These are phyloP conservation scores for Mrakia frigida DNA, from an alignment of 768 basidiomycete species.

Conservation along the genomic window DNA sequence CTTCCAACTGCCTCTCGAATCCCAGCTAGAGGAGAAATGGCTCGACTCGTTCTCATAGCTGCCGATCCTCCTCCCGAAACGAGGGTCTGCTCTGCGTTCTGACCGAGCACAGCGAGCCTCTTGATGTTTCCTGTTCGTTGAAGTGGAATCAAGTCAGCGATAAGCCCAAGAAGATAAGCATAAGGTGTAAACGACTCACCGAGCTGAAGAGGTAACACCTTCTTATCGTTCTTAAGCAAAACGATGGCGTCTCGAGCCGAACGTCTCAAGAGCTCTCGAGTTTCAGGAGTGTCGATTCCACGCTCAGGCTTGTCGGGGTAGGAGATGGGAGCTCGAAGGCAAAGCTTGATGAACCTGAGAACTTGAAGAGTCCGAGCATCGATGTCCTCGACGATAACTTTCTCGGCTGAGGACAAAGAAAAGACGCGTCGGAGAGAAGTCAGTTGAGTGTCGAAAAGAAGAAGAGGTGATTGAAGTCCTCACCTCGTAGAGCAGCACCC, in stretches of 20 bases:
- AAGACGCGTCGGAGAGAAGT: not conserved
- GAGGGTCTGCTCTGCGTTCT: not conserved
- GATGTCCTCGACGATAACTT: not conserved
- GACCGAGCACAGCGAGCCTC: constrained; percentile 39
- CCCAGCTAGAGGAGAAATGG: not conserved
- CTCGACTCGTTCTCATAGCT: not conserved
- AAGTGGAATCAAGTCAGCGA: too few relatives aligned
- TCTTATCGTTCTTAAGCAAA: constrained; percentile 49
- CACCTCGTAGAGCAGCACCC: constrained; percentile 14
- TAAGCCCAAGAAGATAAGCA: too few relatives aligned
- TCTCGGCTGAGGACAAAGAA: not conserved
- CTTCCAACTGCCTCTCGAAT: not conserved
- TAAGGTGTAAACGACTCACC: constrained; percentile 24
- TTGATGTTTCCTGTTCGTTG: constrained; percentile 3
- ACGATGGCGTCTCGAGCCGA: constrained; percentile 44
- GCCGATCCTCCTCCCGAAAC: constrained; percentile 16
- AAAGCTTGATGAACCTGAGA: not conserved
- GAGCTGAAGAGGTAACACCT: constrained; percentile 42
- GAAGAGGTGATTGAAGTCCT: not conserved
- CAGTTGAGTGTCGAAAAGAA: not conserved
- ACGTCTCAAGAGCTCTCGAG: not conserved
- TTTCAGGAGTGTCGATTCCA: not conserved
- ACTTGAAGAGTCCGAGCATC: not conserved
- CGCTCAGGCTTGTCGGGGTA: not conserved
- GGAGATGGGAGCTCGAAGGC: not conserved